Base-by-base conservation (phyloP, 2,329 filamentous ascomycete genomes). In the Hypocrella siamensis region DNA sequence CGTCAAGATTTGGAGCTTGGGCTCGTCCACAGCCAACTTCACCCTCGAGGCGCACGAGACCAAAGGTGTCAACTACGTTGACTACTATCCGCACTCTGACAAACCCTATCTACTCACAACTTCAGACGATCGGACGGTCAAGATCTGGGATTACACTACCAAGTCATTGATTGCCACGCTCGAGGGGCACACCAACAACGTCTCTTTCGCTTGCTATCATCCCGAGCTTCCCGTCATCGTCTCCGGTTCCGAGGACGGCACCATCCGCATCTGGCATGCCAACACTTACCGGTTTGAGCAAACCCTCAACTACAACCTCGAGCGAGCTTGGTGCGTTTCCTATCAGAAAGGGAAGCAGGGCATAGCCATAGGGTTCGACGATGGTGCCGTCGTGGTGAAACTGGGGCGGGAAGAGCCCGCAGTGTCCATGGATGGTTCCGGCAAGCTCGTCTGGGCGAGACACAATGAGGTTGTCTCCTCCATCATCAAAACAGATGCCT, bases 101-200 rank as follows among this genome's bases (percentile, higher is more conserved):
- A 79, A 79, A 54, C 75, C 75, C 17, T 96, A 98, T 51, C 76
- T 98, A 28, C 76, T 98, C 40, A 98, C 90, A 17, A 94, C 88
- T 11, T 93, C 85, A 6, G 90, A 98, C 53, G 90, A 96, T 57
- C 76, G 83, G 46, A 96, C 88, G 1, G 84, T 96, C 46, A 96
- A 96, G 66, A 75, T 98, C 34, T 98, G 90, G 88, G 90, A 98
- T 53, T 96, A 98, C 64, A 96, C 88, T 10, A 96, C 86, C 30
- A 98, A 98, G 61, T 90, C 85, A 10, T 66, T 96, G 42, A 94
- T 96, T 51, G 90, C 90, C 19, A 96, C 88, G 3, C 68, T 98
- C 30, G 90, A 98, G 56, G 90, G 90, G 18, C 90, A 98, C 56
- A 93, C 85, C 19, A 93, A 86, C 57, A 98, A 98, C 49, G 90